Evolutionary conservation across 257 asterid genomes (phyloP).

Genomic region (Lavandula angustifolia): DNA sequence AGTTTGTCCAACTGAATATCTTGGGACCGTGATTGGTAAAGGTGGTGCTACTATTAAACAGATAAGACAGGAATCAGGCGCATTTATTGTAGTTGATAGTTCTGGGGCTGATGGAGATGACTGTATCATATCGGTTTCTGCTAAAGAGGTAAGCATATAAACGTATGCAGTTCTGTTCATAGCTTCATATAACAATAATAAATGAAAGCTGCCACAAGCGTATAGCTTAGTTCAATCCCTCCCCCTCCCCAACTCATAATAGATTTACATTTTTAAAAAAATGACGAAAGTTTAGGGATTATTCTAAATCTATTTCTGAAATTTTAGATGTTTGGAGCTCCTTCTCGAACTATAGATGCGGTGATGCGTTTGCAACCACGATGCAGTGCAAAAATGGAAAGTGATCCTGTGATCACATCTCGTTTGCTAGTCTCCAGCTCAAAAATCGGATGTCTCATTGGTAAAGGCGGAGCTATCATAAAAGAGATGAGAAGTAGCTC

Average conservation of each 20-base stretch:
- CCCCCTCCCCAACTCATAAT: no score
- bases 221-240: no score
- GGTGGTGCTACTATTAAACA: conserved; percentile 77
- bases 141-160: conserved; percentile 69
- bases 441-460: conserved; percentile 83
- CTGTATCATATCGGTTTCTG: conserved; percentile 70
- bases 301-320: conserved; percentile 28
- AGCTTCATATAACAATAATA: neutral
- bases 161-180: neutral
- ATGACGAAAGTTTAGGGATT: neutral
- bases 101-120: conserved; percentile 75
- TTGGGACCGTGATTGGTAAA: conserved; percentile 91
- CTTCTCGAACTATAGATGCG: conserved; percentile 80
- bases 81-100: conserved; percentile 70
- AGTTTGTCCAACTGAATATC: conserved; percentile 74
- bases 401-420: conserved; percentile 56
- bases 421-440: conserved; percentile 74
- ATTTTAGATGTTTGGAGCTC: conserved; percentile 66
- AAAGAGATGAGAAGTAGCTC: conserved; percentile 76
- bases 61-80: conserved; percentile 90
- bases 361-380: conserved; percentile 75
- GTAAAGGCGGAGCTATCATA: conserved; percentile 85
- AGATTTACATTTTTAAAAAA: no score
- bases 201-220: neutral
- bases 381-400: conserved; percentile 71